Conservation (phyloP, 192 early-diverging fungal genomes). For the Entomortierella lignicola region DNA sequence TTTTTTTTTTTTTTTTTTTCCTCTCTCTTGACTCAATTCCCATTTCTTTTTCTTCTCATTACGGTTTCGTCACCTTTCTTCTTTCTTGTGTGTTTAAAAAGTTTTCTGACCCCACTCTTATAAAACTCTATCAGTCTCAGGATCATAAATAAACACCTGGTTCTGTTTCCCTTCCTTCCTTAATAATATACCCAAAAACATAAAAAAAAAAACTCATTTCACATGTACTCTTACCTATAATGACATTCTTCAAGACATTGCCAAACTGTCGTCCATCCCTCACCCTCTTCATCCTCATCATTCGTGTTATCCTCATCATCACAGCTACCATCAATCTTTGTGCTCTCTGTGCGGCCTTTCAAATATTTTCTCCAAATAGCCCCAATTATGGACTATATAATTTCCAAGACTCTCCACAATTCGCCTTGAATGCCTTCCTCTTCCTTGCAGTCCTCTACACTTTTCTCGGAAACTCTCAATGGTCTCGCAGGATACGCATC, state of each 20-base stretch:
- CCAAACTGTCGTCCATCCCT: neutral
- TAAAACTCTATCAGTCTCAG: neutral
- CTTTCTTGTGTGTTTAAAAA: too few species aligned
- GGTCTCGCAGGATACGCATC: constrained; percentile 8
- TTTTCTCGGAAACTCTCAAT: constrained; percentile 11
- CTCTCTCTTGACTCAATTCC: too few species aligned
- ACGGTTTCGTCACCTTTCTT: too few species aligned
- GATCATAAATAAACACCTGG: neutral
- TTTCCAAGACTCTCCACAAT: constrained; percentile 21
- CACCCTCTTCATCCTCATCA: neutral
- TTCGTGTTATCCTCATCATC: constrained; percentile 6
- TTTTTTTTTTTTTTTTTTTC: too few species aligned
- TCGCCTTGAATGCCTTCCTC: constrained; percentile 16
- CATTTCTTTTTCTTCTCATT: too few species aligned
- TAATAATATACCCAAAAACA: too few species aligned
- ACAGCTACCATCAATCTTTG: constrained; percentile 11
- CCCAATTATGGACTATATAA: neutral
- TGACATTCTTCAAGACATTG: neutral
- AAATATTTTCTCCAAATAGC: neutral
- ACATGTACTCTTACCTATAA: neutral
- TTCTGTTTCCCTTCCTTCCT: neutral
- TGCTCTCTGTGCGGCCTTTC: constrained; percentile 13
- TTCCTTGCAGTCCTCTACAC: constrained; percentile 18
- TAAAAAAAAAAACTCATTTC: too few species aligned
- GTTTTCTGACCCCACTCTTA: neutral